Evolutionary conservation across 805 yeast species (phyloP).

Genomic region (Schizosaccharomyces octosporus): DNA sequence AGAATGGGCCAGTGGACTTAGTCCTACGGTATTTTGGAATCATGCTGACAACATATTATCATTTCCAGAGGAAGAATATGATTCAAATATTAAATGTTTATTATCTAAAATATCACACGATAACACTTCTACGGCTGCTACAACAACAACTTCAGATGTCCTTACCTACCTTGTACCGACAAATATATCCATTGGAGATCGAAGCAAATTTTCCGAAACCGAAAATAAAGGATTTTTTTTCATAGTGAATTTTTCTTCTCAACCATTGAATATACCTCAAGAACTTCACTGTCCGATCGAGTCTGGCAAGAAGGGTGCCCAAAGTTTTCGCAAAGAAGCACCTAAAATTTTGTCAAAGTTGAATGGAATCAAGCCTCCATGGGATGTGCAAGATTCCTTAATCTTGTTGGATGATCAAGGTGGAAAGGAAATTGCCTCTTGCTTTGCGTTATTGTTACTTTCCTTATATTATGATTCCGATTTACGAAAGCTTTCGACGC

Average conservation of each 20-base stretch:
- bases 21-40: not conserved
- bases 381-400: not conserved
- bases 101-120: not conserved
- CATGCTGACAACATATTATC: not conserved
- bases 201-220: not conserved
- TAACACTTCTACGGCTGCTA: not conserved
- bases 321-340: not conserved
- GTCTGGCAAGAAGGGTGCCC: not conserved
- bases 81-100: not conserved
- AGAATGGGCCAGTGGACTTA: constrained; percentile 29
- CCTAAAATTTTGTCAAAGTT: not conserved
- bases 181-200: not conserved
- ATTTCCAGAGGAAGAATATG: not conserved
- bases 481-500: not conserved
- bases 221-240: not conserved
- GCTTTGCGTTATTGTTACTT: not conserved
- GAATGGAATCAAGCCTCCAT: not conserved
- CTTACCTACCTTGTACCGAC: not conserved
- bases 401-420: not conserved
- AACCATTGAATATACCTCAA: not conserved
- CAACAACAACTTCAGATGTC: too few species aligned
- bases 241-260: not conserved
- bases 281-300: not conserved
- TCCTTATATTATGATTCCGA: not conserved
- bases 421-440: not conserved